Base-by-base conservation (phyloP, 2,329 filamentous ascomycete genomes). In the Fusarium floridanum region DNA sequence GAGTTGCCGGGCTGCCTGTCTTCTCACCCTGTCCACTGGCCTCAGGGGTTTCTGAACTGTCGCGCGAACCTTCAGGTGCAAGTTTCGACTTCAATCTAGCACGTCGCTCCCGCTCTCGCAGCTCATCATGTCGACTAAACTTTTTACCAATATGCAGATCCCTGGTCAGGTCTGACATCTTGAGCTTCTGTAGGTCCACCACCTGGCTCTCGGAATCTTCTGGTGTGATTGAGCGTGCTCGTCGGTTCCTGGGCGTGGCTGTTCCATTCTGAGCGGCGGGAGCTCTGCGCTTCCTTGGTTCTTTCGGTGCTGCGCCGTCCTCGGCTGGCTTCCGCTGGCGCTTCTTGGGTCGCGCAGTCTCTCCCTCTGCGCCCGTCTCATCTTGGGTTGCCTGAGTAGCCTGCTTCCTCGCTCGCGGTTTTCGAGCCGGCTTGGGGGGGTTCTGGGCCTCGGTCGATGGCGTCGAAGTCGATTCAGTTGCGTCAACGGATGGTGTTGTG, bases 81-180 rank as follows among this genome's bases (percentile, higher is more conserved):
- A 79, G 61, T 66, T 82, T 84, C 16, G 76, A 68, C 61, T 81
- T 83, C 22, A 81, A 56, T 24, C 80, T 80, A n/a, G 77, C 77
- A 64, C 86, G 84, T 61, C 88, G 84, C 83, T 94, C 89, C 50
- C 94, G 90, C 74, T 91, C 88, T 48, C 91, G 90, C 76, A 97
- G 91, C 78, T 93, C 91, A 77, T 91, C 90, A 75, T 95, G 93
- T 4, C 92, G 89, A 77, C 91, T 92, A 66, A 94, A 95, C 69
- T 92, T 91, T 80, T 93, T 94, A 67, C 94, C 94, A 66, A 92
- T 92, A 24, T 88, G 88, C 62, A 93, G 84, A 78, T 94, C 92
- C 71, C 88, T 90, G 60, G 91, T 93, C 4, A 97, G 83, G 67
- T 95, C 92, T 50, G 88, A 89, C 91, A 97, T 94, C 64, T 90